These are phyloP conservation scores for Fraxinus latifolia DNA, from an alignment of 305 asterid genomes.

Conservation along the genomic window DNA sequence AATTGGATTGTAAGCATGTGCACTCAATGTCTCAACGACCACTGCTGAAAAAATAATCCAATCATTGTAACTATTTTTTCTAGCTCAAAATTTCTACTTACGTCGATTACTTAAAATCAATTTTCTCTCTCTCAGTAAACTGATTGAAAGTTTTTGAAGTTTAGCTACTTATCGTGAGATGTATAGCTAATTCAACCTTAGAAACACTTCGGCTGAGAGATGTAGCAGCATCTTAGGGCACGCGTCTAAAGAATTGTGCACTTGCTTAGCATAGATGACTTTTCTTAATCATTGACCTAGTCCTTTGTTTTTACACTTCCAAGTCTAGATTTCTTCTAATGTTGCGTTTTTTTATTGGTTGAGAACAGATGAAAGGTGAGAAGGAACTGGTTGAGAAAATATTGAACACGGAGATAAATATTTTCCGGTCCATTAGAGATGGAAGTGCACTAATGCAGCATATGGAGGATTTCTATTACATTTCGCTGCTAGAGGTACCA, in stretches of 20 bases:
- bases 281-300: neutral
- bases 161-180: neutral
- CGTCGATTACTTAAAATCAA: neutral
- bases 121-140: neutral
- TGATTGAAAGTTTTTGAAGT: neutral
- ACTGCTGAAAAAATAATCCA: neutral
- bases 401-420: constrained; percentile 84
- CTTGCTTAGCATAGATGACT: neutral
- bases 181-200: neutral
- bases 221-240: neutral
- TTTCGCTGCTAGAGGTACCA: constrained; percentile 76
- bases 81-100: neutral
- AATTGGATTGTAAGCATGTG: neutral
- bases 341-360: neutral
- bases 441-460: constrained; percentile 99
- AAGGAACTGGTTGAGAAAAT: constrained; percentile 84
- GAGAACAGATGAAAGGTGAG: constrained; percentile 84
- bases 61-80: neutral
- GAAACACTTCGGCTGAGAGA: neutral
- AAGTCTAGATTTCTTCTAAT: neutral
- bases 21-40: neutral
- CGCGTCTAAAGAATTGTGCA: neutral
- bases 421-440: constrained; percentile 86
- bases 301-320: neutral
- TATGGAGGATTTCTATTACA: constrained; percentile 96